phyloP scores from a whole-genome alignment of 495 filamentous ascomycete genomes.

The Aspergillus mulundensis region DNA sequence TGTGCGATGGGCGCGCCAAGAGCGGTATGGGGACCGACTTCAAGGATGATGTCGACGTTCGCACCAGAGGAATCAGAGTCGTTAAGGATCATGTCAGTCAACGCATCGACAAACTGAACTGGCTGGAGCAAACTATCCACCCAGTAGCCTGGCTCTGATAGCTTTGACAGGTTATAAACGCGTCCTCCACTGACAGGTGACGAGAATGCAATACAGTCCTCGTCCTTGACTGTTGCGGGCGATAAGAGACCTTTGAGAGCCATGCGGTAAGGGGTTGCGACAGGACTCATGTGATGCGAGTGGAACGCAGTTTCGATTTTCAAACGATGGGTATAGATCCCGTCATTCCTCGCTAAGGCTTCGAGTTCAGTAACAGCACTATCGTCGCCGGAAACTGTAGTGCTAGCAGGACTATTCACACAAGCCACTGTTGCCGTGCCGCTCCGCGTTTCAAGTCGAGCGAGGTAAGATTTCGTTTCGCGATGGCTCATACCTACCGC shows the following conservation, averaged over 20 bases:
- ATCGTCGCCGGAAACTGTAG: conserved; percentile 24
- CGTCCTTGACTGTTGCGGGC: not conserved
- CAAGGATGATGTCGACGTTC: not conserved
- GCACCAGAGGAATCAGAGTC: not conserved
- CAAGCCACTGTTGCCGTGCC: conserved; percentile 24
- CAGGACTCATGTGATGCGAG: conserved; percentile 8
- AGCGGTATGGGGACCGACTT: conserved; percentile 2
- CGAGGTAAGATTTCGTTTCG: conserved; percentile 17
- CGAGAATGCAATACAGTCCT: not conserved
- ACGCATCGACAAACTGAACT: conserved; percentile 28
- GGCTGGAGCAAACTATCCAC: conserved; percentile 24
- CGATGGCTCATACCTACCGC: not conserved
- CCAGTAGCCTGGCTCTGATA: conserved; percentile 25
- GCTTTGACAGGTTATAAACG: not conserved
- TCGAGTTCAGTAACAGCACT: conserved; percentile 25
- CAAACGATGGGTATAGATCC: conserved; percentile 23
- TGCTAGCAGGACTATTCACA: conserved; percentile 17
- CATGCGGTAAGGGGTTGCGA: not conserved
- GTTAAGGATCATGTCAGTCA: conserved; percentile 10
- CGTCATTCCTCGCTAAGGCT: conserved; percentile 12
- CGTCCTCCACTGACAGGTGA: not conserved
- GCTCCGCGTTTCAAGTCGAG: not conserved
- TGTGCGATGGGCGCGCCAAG: not conserved
- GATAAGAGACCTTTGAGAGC: not conserved
- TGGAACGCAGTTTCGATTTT: conserved; percentile 26